These are phyloP conservation scores for Dalbergia cochinchinensis DNA, from an alignment of 306 rosid species.

Conservation along the genomic window DNA sequence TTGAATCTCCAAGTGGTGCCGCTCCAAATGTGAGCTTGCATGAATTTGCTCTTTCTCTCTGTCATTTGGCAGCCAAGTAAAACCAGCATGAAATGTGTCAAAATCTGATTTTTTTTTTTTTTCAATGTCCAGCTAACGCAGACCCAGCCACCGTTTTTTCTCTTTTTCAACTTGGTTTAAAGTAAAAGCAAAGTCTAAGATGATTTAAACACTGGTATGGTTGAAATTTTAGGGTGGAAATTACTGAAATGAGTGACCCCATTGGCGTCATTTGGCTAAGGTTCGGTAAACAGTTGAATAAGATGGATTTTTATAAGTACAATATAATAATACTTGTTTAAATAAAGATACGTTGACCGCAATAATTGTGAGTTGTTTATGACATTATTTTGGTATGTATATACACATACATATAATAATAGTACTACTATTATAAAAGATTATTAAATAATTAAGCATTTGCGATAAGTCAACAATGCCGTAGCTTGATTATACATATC, in stretches of 20 bases:
- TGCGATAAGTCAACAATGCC: background rate
- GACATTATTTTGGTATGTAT: conserved; percentile 2
- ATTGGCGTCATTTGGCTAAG: conserved; percentile 31
- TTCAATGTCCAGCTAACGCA: background rate
- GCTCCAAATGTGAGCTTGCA: conserved; percentile 7
- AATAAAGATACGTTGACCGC: conserved; percentile 39
- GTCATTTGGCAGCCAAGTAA: conserved; percentile 6
- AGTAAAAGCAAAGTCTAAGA: background rate
- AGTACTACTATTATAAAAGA: background rate
- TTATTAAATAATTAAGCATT: background rate
- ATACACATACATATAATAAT: background rate
- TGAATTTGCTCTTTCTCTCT: background rate
- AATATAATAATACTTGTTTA: conserved; percentile 9
- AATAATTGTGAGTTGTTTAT: conserved; percentile 46
- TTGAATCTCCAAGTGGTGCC: background rate
- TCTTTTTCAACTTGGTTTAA: background rate
- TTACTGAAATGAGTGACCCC: conserved; percentile 14
- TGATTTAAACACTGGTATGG: background rate
- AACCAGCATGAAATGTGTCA: conserved; percentile 40
- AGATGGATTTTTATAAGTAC: background rate
- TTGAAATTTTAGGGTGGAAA: conserved; percentile 12
- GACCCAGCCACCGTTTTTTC: background rate
- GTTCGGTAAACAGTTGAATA: conserved; percentile 16
- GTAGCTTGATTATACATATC: background rate
- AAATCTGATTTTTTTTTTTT: background rate